Base-by-base conservation (phyloP, 345 rosid species). In the Fremontodendron californicum region DNA sequence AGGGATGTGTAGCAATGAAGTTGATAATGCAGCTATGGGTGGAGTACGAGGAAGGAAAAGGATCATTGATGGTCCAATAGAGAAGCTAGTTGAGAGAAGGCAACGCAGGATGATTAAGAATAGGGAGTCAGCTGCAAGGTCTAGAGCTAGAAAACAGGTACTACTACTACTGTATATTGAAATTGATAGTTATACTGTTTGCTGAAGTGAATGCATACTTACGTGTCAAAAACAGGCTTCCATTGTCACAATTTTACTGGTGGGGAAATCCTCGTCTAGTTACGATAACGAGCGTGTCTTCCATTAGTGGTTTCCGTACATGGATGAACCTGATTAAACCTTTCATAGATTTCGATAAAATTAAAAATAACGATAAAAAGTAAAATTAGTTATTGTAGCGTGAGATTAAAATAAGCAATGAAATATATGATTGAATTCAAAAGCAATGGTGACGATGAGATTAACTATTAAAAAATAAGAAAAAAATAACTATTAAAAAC, bases 101-200 rank as follows among this genome's bases (percentile, higher is more conserved):
- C 99, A 95, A 77, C 76, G 99, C 35, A 84, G 97, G 88, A 93
- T 95, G 99, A 93, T 95, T 60, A 95, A 95, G 90, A 95, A 95
- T 37, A 83, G 98, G 6, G 99, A 95, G 74, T 95, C 98, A 16
- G 97, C 99, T 6, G 99, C 98, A 1, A 85, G 99, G 81, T 93
- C 99, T 46, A 85, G 98, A 84, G 99, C 98, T 80, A 82, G 98
- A 82, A 95, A 92, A 71, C 99, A 93, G 93, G 99, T 92, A 75
- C 31, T 8, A 27, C 37, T 43, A 4, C 4, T 40, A 64, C 60
- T 45, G 7, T 63, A 19, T 51, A 2, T n/a, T 11, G 15, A 48
- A 48, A 71, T 9, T 49, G 16, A 48, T 4, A 31, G 16, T 19
- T 19, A 2, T 1, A 1, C 8, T 27, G 25, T 48, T 29, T 29